Base-by-base conservation (phyloP, 2,329 filamentous ascomycete genomes). In the Hymenoscyphus salicellus region DNA sequence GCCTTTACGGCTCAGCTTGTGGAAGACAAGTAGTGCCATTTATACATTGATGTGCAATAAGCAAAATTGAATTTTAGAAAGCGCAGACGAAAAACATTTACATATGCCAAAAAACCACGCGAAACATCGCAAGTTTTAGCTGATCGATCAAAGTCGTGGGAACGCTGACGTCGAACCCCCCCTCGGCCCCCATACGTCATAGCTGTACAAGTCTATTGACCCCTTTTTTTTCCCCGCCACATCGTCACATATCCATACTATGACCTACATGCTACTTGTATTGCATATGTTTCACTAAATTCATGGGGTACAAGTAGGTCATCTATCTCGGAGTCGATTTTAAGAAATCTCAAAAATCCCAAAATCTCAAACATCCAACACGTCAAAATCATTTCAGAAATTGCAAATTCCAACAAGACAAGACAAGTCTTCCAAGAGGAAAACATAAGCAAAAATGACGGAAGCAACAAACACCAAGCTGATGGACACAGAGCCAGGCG, bases 401-500 rank as follows among this genome's bases (percentile, higher is more conserved):
- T 23, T 6, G n/a, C 17, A 49, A 46, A 46, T 10, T 4, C 1
- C 8, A 49, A 20, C 11, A 11, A 23, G 11, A 10, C 2, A 5
- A 26, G 3, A 23, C 23, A 23, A 7, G 3, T 30, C n/a, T n/a
- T n/a, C n/a, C n/a, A 46, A 2, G 8, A 26, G 17, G 17, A n/a
- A 30, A 46, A 58, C 11, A 2, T 1, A 60, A 41, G 5, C 3
- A 16, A 61, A 32, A 2, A 70, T 70, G 68, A 56, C 68, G 2
- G 57, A 68, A 63, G 62, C 63, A 23, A 64, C 62, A 14, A 66
- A 69, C 41, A 70, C 68, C 2, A 80, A 81, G 68, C 77, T 88
- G 52, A 83, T 88, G 80, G 81, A 86, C 69, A 87, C 83, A 33
- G 82, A 82, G 64, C 79, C 79, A 20, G 86, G 86, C 72, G 86